These are phyloP conservation scores for Jimgerdemannia flammicorona DNA, from an alignment of 192 early-diverging fungal genomes.

Conservation along the genomic window DNA sequence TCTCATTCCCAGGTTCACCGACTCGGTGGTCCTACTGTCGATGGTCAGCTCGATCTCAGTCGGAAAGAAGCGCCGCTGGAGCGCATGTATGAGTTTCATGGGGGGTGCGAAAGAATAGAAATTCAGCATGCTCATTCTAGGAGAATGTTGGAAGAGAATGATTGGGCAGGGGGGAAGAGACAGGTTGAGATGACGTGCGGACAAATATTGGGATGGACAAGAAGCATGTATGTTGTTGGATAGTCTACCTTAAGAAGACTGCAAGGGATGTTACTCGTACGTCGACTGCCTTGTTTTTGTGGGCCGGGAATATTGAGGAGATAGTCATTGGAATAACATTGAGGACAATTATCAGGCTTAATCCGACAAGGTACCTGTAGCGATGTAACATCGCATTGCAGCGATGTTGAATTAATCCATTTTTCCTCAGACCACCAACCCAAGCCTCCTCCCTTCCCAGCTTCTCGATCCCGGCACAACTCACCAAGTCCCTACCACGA, in stretches of 20 bases:
- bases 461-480: neutral
- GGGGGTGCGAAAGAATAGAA: neutral
- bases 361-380: neutral
- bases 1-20: no score
- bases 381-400: no score
- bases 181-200: no score
- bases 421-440: neutral
- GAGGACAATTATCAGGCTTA: neutral
- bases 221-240: neutral
- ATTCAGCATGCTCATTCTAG: neutral
- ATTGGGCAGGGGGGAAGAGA: no score
- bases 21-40: no score
- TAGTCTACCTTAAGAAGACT: neutral
- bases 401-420: neutral
- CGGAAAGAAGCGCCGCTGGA: neutral
- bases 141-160: neutral
- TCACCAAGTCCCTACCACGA: neutral
- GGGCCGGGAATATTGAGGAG: neutral
- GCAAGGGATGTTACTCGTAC: neutral
- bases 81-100: neutral
- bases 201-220: neutral
- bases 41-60: no score
- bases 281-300: neutral
- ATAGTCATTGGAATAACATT: neutral
- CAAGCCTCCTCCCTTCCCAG: neutral